Conservation (phyloP, 805 yeast genomes). For the Spathaspora gorwiae region DNA sequence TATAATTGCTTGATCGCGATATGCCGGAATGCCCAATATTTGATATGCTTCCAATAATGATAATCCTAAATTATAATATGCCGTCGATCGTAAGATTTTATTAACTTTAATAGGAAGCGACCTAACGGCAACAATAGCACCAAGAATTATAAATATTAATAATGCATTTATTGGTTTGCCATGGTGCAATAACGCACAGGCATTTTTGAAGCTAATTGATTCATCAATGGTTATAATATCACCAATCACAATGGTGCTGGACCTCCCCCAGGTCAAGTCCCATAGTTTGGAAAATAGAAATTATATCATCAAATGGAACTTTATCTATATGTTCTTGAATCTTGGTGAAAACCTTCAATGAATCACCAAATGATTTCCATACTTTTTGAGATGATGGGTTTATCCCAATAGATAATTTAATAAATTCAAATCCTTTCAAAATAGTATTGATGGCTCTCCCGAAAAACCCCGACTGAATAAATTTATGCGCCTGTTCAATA, state of each 20-base stretch:
- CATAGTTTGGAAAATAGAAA: slow-evolving; percentile 15
- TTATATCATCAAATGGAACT: slow-evolving; percentile 41
- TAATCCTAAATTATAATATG: slow-evolving; percentile 67
- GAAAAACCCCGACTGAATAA: slow-evolving; percentile 56
- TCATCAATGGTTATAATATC: not conserved
- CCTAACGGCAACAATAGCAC: slow-evolving; percentile 43
- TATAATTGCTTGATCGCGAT: slow-evolving; percentile 50
- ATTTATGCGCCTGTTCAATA: slow-evolving; percentile 48
- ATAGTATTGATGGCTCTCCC: slow-evolving; percentile 58
- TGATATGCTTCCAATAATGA: slow-evolving; percentile 47
- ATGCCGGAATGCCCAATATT: slow-evolving; percentile 11
- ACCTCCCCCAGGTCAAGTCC: slow-evolving; percentile 11
- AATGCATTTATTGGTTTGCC: slow-evolving; percentile 27
- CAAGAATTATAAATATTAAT: slow-evolving; percentile 37
- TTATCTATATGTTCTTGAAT: slow-evolving; percentile 50
- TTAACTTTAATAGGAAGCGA: slow-evolving; percentile 33
- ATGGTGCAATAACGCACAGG: slow-evolving; percentile 13
- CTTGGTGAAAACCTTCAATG: slow-evolving; percentile 47
- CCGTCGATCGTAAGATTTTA: slow-evolving; percentile 50
- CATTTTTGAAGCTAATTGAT: slow-evolving; percentile 13
- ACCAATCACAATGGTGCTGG: not conserved
- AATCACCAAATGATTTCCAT: slow-evolving; percentile 65
- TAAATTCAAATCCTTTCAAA: slow-evolving; percentile 40
- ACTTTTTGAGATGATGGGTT: slow-evolving; percentile 44
- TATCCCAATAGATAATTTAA: slow-evolving; percentile 32